Evolutionary conservation across 257 asterid genomes (phyloP), one percentile per base, ranked within the genome.

Genomic region (Penstemon newberryi): DNA sequence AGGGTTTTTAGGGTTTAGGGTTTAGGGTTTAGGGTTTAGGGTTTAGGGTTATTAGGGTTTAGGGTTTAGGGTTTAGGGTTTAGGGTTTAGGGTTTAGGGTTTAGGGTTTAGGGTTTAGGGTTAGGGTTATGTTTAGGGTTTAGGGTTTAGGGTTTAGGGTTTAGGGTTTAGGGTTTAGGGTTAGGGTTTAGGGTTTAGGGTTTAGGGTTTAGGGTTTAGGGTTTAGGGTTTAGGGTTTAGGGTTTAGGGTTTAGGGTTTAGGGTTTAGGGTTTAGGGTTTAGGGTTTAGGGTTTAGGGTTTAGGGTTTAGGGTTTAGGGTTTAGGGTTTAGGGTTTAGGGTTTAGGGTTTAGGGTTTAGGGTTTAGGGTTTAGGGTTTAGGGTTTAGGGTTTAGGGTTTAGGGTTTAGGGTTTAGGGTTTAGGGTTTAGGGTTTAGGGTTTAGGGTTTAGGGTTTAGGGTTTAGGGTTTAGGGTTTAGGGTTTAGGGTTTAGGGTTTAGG

Each of bases 31-130:
- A n/a, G n/a, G n/a, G n/a, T n/a, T n/a, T n/a, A n/a, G n/a, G n/a
- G n/a, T n/a, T n/a, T n/a, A n/a, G n/a, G n/a, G n/a, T n/a, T n/a
- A n/a, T n/a, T n/a, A n/a, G n/a, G n/a, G n/a, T n/a, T n/a, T n/a
- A n/a, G n/a, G n/a, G n/a, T n/a, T n/a, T n/a, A n/a, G n/a, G n/a
- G n/a, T n/a, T n/a, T n/a, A n/a, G n/a, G n/a, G n/a, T n/a, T n/a
- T n/a, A n/a, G 71, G 77, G 70, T 63, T 72, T 51, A 43, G 77
- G 71, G 37, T 58, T 72, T 63, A 53, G 71, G 77, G 70, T 68
- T 63, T 63, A n/a, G n/a, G 77, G 72, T 56, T 73, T 65, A 46
- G 72, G 77, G 71, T 64, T 73, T 54, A 57, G 72, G 77, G 71
- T 65, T 73, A 44, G 49, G 72, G 77, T 63, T 60, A n/a, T 8